These are phyloP conservation scores for Globisporangium radiosum DNA, from an alignment of 352 stramenopile species.

Conservation along the genomic window DNA sequence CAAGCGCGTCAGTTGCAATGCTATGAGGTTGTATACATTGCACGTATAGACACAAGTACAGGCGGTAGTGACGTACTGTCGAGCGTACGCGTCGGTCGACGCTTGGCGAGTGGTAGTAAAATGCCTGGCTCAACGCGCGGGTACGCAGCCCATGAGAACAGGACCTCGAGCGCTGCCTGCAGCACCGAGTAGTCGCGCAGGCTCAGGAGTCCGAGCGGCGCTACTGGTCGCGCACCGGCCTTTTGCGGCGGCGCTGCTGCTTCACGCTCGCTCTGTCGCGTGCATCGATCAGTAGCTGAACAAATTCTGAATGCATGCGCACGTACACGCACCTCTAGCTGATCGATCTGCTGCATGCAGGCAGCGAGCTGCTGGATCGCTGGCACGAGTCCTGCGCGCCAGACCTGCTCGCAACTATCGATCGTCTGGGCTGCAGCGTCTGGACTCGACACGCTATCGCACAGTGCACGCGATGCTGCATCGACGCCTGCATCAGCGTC, in stretches of 20 bases:
- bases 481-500: slow-evolving; percentile 18
- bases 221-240: slow-evolving; percentile 21
- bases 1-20: slow-evolving; percentile 1
- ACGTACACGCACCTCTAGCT: slow-evolving; percentile 4
- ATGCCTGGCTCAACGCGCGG: slow-evolving; percentile 45
- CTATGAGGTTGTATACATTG: too few species aligned
- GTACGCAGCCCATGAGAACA: slow-evolving; percentile 64
- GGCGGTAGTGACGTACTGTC: slow-evolving; percentile 36
- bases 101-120: slow-evolving; percentile 51
- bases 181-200: slow-evolving; percentile 80
- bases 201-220: slow-evolving; percentile 66
- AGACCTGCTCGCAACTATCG: slow-evolving; percentile 15
- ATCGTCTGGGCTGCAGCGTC: not conserved
- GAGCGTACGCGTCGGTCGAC: slow-evolving; percentile 70
- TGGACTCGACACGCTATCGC: slow-evolving; percentile 3
- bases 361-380: slow-evolving; percentile 31
- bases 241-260: not conserved
- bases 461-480: slow-evolving; percentile 28
- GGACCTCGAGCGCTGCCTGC: slow-evolving; percentile 68
- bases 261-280: not conserved
- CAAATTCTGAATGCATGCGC: not conserved
- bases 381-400: slow-evolving; percentile 30
- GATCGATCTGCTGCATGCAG: slow-evolving; percentile 27
- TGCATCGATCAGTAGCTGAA: not conserved
- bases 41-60: not conserved